Evolutionary conservation across 2,329 filamentous ascomycete species (phyloP).

Genomic region (Clarireedia sp.): DNA sequence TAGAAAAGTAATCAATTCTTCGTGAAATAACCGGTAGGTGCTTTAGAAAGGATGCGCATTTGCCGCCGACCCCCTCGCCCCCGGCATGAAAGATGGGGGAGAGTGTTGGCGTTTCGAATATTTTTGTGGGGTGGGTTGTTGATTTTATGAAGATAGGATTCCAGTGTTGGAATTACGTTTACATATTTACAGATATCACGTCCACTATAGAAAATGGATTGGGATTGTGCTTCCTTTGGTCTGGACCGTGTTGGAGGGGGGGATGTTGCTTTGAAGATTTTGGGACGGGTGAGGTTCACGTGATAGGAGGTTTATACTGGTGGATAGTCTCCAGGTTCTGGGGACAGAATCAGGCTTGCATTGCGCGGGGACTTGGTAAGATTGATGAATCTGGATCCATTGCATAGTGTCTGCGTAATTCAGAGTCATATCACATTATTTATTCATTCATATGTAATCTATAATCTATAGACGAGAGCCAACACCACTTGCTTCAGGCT

Average conservation of each 20-base stretch:
- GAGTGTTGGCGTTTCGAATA: too few relatives aligned
- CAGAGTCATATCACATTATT: background rate
- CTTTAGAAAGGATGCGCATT: too few relatives aligned
- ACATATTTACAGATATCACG: background rate
- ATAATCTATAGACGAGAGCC: conserved; percentile 11
- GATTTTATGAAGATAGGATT: too few relatives aligned
- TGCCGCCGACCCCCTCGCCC: too few relatives aligned
- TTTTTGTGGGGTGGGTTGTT: too few relatives aligned
- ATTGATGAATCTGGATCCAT: too few relatives aligned
- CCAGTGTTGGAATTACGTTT: background rate
- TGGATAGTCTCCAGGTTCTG: too few relatives aligned
- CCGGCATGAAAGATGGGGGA: too few relatives aligned
- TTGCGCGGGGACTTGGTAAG: too few relatives aligned
- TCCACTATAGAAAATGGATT: background rate
- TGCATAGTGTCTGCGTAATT: background rate
- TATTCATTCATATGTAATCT: background rate
- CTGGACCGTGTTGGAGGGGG: background rate
- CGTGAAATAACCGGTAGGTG: too few relatives aligned
- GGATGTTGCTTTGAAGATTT: background rate
- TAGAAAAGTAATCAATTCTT: too few relatives aligned
- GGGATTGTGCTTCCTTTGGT: background rate
- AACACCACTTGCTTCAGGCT: conserved; percentile 25
- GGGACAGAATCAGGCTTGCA: too few relatives aligned
- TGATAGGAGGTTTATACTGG: background rate
- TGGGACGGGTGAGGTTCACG: background rate